phyloP scores from a whole-genome alignment of 805 yeast species.

The Monosporozyma servazzii region DNA sequence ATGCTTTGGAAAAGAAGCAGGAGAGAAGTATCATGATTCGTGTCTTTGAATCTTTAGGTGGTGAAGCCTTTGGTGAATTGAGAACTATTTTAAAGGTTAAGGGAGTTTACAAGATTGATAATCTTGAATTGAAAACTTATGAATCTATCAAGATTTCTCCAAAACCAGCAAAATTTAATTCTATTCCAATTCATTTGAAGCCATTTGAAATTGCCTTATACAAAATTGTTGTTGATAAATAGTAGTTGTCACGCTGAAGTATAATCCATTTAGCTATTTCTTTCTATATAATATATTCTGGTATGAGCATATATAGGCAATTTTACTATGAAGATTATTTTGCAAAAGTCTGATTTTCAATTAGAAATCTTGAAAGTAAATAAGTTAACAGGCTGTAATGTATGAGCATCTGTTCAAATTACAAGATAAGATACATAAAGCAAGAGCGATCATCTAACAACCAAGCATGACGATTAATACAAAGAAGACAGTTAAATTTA shows the following conservation, averaged over 20 bases:
- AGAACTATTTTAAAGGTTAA: conserved; percentile 37
- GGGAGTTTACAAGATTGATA: conserved; percentile 46
- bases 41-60: conserved; percentile 84
- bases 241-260: not conserved
- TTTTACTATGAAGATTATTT: not conserved
- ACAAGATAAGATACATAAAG: not conserved
- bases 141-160: conserved; percentile 30
- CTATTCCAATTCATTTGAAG: conserved; percentile 41
- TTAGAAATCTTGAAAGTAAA: not conserved
- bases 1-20: conserved; percentile 38
- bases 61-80: conserved; percentile 48
- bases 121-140: conserved; percentile 43
- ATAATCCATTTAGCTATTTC: conserved; percentile 6
- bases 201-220: conserved; percentile 68
- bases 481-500: conserved; percentile 33
- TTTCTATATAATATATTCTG: not conserved
- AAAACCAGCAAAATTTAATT: conserved; percentile 31
- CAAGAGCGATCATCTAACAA: not conserved
- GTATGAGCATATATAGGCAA: not conserved
- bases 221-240: conserved; percentile 16
- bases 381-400: not conserved
- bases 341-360: not conserved
- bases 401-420: not conserved
- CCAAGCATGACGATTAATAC: not conserved
- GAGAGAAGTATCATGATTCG: conserved; percentile 55